Evolutionary conservation across 1,284 basidiomycete species (phyloP).

Genomic region (Heliocybe sulcata): DNA sequence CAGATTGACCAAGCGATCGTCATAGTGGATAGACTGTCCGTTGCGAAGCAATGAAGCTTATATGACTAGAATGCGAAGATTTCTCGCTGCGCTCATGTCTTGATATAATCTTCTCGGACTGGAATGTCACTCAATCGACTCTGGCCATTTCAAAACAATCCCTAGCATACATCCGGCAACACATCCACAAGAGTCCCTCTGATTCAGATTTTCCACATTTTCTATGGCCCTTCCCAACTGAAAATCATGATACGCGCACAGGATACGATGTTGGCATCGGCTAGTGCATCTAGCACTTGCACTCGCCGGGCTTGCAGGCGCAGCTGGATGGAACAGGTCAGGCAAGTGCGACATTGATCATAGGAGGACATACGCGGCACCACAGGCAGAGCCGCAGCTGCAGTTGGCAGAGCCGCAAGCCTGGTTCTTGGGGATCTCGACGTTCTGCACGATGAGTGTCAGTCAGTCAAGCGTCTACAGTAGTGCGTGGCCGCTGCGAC

Average conservation of each 20-base stretch:
- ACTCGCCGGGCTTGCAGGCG: conserved; percentile 47
- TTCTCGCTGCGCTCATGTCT: too few relatives aligned
- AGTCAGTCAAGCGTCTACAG: neutral
- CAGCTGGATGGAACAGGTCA: conserved; percentile 29
- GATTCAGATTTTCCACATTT: neutral
- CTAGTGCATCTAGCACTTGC: conserved; percentile 44
- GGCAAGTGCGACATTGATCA: neutral
- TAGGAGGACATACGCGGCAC: conserved; percentile 6
- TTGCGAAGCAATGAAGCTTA: neutral
- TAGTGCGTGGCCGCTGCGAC: neutral
- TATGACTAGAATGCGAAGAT: too few relatives aligned
- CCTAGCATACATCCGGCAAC: neutral
- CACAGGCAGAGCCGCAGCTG: conserved; percentile 44
- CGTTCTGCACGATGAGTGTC: conserved; percentile 22
- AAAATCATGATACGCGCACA: neutral
- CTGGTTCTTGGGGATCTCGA: conserved; percentile 34
- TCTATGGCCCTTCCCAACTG: neutral
- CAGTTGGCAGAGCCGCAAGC: conserved; percentile 42
- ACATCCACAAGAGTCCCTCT: neutral
- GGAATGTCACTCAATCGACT: too few relatives aligned
- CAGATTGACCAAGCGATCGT: neutral
- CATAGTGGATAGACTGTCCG: neutral
- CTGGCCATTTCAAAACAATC: too few relatives aligned
- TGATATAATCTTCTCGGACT: too few relatives aligned
- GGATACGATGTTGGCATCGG: neutral